phyloP scores from a whole-genome alignment of 2,329 filamentous ascomycete genomes.

The Botrytis byssoidea region DNA sequence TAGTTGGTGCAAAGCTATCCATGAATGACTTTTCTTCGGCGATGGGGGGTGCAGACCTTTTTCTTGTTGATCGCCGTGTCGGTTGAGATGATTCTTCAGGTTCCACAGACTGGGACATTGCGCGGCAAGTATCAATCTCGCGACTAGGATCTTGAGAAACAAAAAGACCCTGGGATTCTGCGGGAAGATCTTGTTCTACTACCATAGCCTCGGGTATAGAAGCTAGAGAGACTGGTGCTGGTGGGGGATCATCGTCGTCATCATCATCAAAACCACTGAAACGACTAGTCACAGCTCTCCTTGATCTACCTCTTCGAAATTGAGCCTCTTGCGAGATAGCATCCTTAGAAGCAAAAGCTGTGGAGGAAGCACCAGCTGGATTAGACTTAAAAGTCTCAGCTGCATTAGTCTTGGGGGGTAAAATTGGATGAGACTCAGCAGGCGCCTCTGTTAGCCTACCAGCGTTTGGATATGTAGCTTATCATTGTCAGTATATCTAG shows the following conservation, averaged over 20 bases:
- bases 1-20: conserved; percentile 71
- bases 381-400: neutral
- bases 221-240: conserved; percentile 21
- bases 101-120: conserved; percentile 25
- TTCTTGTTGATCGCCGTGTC: conserved; percentile 34
- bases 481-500: conserved; percentile 5
- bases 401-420: conserved; percentile 15
- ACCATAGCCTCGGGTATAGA: conserved; percentile 48
- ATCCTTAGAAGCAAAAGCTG: conserved; percentile 22
- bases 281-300: conserved; percentile 50
- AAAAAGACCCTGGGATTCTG: conserved; percentile 48
- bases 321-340: neutral
- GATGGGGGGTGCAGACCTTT: conserved; percentile 47
- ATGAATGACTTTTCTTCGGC: conserved; percentile 50
- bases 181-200: conserved; percentile 47
- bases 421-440: neutral
- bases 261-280: conserved; percentile 76
- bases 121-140: conserved; percentile 35
- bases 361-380: conserved; percentile 22
- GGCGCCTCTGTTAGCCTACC: neutral
- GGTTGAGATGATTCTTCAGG: conserved; percentile 9
- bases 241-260: conserved; percentile 42
- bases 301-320: conserved; percentile 38
- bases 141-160: conserved; percentile 49
- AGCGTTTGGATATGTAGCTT: conserved; percentile 26